A percentile compares a stretch with the other conserved stretches of the same genome.
Evolutionary conservation across 2,329 filamentous ascomycete species (phyloP).

Genomic region (Botrytis tulipae): DNA sequence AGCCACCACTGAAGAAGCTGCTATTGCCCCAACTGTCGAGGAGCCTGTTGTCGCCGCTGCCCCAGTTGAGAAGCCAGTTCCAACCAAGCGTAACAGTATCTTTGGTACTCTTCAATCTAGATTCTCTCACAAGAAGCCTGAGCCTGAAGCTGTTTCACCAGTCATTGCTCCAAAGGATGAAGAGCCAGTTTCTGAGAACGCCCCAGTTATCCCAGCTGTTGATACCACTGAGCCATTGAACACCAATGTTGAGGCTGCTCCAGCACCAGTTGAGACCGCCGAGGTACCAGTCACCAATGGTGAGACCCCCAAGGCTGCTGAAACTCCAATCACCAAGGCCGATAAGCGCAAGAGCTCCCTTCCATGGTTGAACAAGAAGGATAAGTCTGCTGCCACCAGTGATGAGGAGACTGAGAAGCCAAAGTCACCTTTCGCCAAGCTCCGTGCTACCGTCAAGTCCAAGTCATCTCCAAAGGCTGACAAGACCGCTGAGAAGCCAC

Average conservation of each 20-base stretch:
- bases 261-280: conserved; percentile 36
- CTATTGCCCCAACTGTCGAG: conserved; percentile 43
- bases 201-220: conserved; percentile 40
- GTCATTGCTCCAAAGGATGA: conserved; percentile 38
- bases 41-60: conserved; percentile 35
- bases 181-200: conserved; percentile 37
- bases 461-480: conserved; percentile 45
- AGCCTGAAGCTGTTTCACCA: conserved; percentile 32
- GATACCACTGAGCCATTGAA: conserved; percentile 36
- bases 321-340: conserved; percentile 41
- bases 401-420: conserved; percentile 47
- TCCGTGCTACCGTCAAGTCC: conserved; percentile 40
- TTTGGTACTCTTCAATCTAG: conserved; percentile 37
- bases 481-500: conserved; percentile 43
- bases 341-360: conserved; percentile 62
- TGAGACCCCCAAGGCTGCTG: conserved; percentile 40
- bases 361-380: conserved; percentile 63
- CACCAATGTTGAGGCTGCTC: conserved; percentile 32
- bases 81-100: conserved; percentile 38
- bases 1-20: conserved; percentile 9
- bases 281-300: conserved; percentile 42
- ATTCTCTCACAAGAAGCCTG: conserved; percentile 38
- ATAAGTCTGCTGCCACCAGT: conserved; percentile 39
- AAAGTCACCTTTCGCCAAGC: conserved; percentile 39
- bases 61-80: conserved; percentile 32